Percentiles rank a stretch among this genome's conserved stretches.
These are phyloP conservation scores for Fusarium udum DNA, from an alignment of 2,329 filamentous ascomycete species.

Conservation along the genomic window DNA sequence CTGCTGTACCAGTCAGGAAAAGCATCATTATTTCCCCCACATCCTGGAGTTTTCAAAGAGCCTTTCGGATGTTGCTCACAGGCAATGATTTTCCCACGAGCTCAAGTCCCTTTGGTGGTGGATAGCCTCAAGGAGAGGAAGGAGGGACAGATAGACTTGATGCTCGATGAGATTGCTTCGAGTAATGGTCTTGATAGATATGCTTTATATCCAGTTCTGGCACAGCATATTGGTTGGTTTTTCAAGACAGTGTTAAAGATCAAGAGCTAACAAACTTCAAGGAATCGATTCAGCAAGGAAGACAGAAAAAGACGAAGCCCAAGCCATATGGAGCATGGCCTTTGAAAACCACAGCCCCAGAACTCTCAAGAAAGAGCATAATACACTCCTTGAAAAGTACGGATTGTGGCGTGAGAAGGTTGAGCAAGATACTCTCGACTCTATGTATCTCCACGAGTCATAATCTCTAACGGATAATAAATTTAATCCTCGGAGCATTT, in stretches of 20 bases:
- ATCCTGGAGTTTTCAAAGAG: constrained; percentile 10
- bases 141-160: constrained; percentile 17
- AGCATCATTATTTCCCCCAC: constrained; percentile 7
- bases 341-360: constrained; percentile 6
- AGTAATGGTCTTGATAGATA: constrained; percentile 3
- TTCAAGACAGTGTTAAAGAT: rapidly evolving
- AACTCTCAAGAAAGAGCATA: background rate
- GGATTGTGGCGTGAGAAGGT: background rate
- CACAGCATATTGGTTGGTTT: constrained; percentile 19
- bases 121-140: background rate
- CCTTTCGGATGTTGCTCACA: constrained; percentile 24
- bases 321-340: constrained; percentile 20
- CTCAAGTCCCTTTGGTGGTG: background rate
- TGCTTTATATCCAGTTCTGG: constrained; percentile 18
- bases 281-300: constrained; percentile 13
- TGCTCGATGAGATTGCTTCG: constrained; percentile 7
- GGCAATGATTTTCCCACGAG: constrained; percentile 11
- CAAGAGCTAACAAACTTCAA: background rate
- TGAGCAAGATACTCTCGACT: background rate
- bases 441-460: background rate
- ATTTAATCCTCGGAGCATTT: background rate
- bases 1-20: constrained; percentile 18
- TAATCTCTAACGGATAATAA: background rate
- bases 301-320: constrained; percentile 10
- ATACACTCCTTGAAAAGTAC: background rate